phyloP scores from a whole-genome alignment of 2,329 filamentous ascomycete genomes.

The Byssochlamys sp. region DNA sequence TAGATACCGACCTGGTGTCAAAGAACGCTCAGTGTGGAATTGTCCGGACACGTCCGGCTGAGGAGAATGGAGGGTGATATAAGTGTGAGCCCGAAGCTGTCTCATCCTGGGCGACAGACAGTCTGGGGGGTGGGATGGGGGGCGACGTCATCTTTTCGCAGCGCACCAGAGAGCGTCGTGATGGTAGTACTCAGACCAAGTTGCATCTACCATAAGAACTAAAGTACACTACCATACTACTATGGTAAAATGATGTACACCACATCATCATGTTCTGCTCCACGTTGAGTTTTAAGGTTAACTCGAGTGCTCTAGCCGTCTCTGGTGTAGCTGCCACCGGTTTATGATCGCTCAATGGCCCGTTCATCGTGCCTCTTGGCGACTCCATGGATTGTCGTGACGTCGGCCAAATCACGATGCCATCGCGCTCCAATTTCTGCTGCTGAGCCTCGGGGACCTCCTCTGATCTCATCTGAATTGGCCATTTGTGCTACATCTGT shows the following conservation, averaged over 20 bases:
- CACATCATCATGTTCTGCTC: background rate
- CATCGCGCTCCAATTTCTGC: background rate
- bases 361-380: background rate
- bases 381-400: background rate
- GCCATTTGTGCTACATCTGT: background rate
- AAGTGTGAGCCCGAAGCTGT: background rate
- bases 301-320: background rate
- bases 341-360: background rate
- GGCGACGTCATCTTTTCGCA: constrained; percentile 2
- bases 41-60: background rate
- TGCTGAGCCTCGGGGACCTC: background rate
- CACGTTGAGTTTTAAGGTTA: background rate
- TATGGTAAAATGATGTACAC: background rate
- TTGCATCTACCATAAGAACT: too few relatives aligned
- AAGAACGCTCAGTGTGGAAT: background rate
- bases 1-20: background rate
- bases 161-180: too few relatives aligned
- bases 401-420: background rate
- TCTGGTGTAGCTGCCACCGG: background rate
- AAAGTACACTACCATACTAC: too few relatives aligned
- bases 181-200: background rate
- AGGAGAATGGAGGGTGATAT: background rate
- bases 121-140: background rate
- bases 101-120: background rate
- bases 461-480: background rate